Conservation (phyloP, 768 basidiomycete genomes). For the Suillus placidus region DNA sequence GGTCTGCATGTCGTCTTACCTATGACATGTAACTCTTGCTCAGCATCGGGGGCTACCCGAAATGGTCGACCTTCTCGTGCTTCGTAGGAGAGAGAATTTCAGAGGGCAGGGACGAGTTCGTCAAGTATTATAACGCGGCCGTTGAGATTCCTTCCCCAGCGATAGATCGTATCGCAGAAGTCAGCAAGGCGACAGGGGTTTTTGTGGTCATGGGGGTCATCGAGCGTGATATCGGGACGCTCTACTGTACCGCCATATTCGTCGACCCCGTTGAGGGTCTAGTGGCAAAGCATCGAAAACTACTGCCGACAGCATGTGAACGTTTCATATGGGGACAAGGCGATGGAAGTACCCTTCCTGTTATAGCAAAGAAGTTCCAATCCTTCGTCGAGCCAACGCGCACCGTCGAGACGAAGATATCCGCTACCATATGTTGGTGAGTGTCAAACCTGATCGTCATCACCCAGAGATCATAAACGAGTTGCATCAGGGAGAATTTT, state of each 20-base stretch:
- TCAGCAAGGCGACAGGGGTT: slow-evolving; percentile 50
- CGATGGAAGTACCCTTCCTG: slow-evolving; percentile 54
- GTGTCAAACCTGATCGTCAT: slow-evolving; percentile 15
- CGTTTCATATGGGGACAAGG: slow-evolving; percentile 66
- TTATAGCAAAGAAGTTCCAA: slow-evolving; percentile 44
- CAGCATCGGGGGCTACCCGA: slow-evolving; percentile 64
- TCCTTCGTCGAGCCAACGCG: slow-evolving; percentile 18
- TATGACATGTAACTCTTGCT: neutral
- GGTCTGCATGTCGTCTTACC: neutral
- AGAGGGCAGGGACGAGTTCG: slow-evolving; percentile 60
- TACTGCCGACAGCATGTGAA: slow-evolving; percentile 64
- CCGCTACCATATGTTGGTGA: slow-evolving; percentile 62
- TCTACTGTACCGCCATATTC: slow-evolving; percentile 64
- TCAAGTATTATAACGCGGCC: slow-evolving; percentile 55
- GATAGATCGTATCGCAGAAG: slow-evolving; percentile 47
- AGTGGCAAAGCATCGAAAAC: slow-evolving; percentile 65
- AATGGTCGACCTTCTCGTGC: slow-evolving; percentile 47
- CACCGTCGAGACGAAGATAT: slow-evolving; percentile 46
- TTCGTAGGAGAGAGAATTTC: slow-evolving; percentile 51
- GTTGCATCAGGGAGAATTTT: slow-evolving; percentile 62
- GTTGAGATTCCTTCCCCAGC: slow-evolving; percentile 59
- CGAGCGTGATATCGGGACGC: slow-evolving; percentile 58
- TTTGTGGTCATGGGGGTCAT: slow-evolving; percentile 64
- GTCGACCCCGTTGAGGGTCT: slow-evolving; percentile 54
- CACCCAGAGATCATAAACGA: neutral